A percentile compares a stretch with the other conserved stretches of the same genome.
phyloP scores from a whole-genome alignment of 257 asterid species.

The Fraxinus excelsior region DNA sequence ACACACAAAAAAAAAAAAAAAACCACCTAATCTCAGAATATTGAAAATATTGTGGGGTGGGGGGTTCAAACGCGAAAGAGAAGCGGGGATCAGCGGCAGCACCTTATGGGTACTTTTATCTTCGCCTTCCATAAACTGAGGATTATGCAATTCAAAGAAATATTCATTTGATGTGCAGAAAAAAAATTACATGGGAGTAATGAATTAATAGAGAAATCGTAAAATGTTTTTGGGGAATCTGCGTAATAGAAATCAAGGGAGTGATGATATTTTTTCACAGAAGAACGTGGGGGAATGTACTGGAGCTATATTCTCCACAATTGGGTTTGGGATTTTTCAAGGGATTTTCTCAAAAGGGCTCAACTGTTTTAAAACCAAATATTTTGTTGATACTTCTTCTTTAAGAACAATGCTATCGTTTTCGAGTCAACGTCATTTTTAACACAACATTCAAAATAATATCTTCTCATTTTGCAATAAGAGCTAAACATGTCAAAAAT shows the following conservation, averaged over 20 bases:
- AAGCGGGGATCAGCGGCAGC: neutral
- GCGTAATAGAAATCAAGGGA: neutral
- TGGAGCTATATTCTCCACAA: conserved; percentile 35
- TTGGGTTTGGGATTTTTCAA: neutral
- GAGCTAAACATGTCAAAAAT: no score
- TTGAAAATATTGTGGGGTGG: no score
- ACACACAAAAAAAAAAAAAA: neutral
- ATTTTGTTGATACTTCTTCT: no score
- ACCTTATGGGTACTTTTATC: conserved; percentile 33
- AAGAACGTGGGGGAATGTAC: neutral
- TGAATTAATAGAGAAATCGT: conserved; percentile 3
- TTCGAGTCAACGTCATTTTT: no score
- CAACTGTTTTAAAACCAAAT: no score
- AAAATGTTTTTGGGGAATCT: neutral
- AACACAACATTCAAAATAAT: no score
- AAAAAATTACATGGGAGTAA: conserved; percentile 17
- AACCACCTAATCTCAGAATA: neutral
- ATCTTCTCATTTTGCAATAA: no score
- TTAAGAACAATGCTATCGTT: no score
- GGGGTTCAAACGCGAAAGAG: neutral
- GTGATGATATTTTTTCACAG: neutral
- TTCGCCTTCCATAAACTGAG: conserved; percentile 35
- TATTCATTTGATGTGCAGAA: conserved; percentile 34
- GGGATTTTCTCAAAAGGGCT: neutral
- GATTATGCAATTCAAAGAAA: conserved; percentile 25